Base-by-base conservation (phyloP, 2,329 filamentous ascomycete genomes). In the Colletotrichum lindemuthianum region DNA sequence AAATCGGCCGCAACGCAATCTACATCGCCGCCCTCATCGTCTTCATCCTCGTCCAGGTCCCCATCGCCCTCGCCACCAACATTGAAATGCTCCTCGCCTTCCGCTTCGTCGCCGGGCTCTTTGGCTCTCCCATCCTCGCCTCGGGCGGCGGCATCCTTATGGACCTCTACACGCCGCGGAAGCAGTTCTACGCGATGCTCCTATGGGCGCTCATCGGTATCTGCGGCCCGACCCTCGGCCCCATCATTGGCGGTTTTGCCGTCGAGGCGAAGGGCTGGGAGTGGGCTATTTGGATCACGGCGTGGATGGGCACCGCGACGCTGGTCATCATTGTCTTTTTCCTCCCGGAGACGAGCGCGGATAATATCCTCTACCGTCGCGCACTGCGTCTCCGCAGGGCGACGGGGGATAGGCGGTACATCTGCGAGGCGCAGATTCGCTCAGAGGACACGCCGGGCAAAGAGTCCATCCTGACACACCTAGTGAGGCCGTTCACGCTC, bases 271-370 rank as follows among this genome's bases (percentile, higher is more conserved):
- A 64, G 33, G 60, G 66, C 1, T 73, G 71, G 70, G 54, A 48
- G 0, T 73, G 70, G 71, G 59, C 70, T 3, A 64, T 68, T 6
- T 72, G 69, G 69, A 68, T 70, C 41, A 44, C 70, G 0, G 59
- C 63, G 13, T 71, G 70, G 68, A 9, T 67, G 1, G 68, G 59
- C 8, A 51, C 63, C 0, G 43, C 53, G 6, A 60, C 65, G 2
- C 57, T 72, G 0, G 36, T 66, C 8, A 12, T 69, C 6, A 53
- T 72, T 7, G 55, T 72, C 33, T 70, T 73, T 16, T 67, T 71
- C 6, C 45, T 72, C 9, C 71, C 71, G 0, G 71, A 73, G 36
- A 73, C 71, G 4, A 70, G 57, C 3, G 51, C 69, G 1, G 55
- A 64, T 8, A 72, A 71, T 4, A 72, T 73, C 6, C 34, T 72